These are phyloP conservation scores for Monosporascus cannonballus DNA, from an alignment of 2,329 filamentous ascomycete species.

Conservation along the genomic window DNA sequence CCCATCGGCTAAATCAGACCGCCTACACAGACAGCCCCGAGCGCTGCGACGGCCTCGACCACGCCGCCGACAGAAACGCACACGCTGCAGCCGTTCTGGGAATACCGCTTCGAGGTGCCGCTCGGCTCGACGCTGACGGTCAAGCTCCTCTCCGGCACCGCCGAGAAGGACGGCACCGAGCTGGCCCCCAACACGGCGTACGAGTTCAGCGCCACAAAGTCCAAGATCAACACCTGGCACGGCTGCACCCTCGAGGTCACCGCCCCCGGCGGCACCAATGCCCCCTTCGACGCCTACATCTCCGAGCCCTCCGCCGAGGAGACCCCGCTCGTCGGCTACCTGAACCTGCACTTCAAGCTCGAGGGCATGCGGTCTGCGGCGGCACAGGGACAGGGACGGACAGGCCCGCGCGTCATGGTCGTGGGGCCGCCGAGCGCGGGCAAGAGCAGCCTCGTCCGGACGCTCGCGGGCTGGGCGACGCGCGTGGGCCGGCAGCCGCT, in stretches of 20 bases:
- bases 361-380: slow-evolving; percentile 64
- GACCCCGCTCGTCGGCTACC: slow-evolving; percentile 72
- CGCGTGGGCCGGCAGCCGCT: slow-evolving; percentile 69
- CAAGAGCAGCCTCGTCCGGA: slow-evolving; percentile 76
- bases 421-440: slow-evolving; percentile 73
- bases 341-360: slow-evolving; percentile 85
- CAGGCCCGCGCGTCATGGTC: slow-evolving; percentile 76
- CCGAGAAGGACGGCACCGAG: slow-evolving; percentile 93
- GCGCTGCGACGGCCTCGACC: slow-evolving; percentile 12
- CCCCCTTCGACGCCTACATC: slow-evolving; percentile 43
- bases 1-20: not conserved
- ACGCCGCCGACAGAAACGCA: slow-evolving; percentile 39
- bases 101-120: slow-evolving; percentile 75
- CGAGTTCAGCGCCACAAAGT: slow-evolving; percentile 74
- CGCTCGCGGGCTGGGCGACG: slow-evolving; percentile 72
- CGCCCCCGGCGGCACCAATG: slow-evolving; percentile 40
- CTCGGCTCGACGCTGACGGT: slow-evolving; percentile 36
- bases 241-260: slow-evolving; percentile 80
- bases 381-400: slow-evolving; percentile 35
- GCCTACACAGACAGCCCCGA: slow-evolving; percentile 13
- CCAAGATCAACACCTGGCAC: slow-evolving; percentile 86
- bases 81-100: slow-evolving; percentile 56
- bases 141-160: slow-evolving; percentile 71
- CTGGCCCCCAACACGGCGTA: slow-evolving; percentile 77
- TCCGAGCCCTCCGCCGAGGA: slow-evolving; percentile 68